Evolutionary conservation across 2,329 filamentous ascomycete genomes (phyloP).

Genomic region (Ploettnerulaceae sp.): DNA sequence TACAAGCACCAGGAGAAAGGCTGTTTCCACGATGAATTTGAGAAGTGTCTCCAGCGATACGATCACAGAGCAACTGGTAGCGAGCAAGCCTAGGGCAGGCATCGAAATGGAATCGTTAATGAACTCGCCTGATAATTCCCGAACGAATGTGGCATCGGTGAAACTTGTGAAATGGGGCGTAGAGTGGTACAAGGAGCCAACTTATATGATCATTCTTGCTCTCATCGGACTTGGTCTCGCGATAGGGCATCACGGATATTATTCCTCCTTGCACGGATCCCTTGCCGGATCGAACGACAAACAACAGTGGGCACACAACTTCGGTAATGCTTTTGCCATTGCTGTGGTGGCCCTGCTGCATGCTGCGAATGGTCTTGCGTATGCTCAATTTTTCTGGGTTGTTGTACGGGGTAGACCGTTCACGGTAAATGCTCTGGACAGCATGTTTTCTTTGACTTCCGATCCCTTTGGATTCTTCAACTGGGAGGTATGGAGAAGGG

Average conservation of each 20-base stretch:
- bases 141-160: background rate
- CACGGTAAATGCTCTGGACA: background rate
- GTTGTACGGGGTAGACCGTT: constrained; percentile 1
- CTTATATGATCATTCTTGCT: background rate
- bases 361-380: background rate
- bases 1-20: no score
- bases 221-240: constrained; percentile 1
- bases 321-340: constrained; percentile 6
- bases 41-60: background rate
- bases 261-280: background rate
- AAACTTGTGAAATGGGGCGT: constrained; percentile 9
- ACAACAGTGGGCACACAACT: constrained; percentile 5
- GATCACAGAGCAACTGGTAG: background rate
- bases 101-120: background rate
- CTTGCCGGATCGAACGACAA: background rate
- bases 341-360: background rate
- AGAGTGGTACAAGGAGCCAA: constrained; percentile 5
- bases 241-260: constrained; percentile 10
- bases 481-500: background rate
- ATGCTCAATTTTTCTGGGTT: constrained; percentile 8
- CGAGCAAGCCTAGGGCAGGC: background rate
- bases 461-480: constrained; percentile 5
- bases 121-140: background rate
- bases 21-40: no score
- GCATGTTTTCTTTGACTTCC: constrained; percentile 5